These are phyloP conservation scores for Clavispora asparagi DNA, from an alignment of 805 yeast genomes.

Conservation along the genomic window DNA sequence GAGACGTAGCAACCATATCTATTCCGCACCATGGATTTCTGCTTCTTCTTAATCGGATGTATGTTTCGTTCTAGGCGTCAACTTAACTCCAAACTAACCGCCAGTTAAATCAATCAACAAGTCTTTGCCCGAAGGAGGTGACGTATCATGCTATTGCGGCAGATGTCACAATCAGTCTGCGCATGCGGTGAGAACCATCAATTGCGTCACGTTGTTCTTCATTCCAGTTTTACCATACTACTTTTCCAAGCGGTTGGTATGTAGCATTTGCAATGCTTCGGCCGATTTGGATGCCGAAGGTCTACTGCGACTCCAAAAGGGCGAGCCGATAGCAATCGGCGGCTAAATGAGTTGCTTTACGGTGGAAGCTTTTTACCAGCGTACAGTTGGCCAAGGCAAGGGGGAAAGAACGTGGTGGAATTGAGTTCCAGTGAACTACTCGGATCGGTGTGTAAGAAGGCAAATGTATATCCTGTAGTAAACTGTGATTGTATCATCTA, in stretches of 20 bases:
- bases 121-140: conserved; percentile 11
- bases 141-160: conserved; percentile 39
- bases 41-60: conserved; percentile 16
- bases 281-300: conserved; percentile 14
- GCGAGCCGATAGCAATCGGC: conserved; percentile 14
- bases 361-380: too few relatives aligned
- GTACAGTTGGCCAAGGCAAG: too few relatives aligned
- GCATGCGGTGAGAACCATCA: conserved; percentile 45
- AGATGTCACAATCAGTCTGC: conserved; percentile 56
- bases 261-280: conserved; percentile 16
- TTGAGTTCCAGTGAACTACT: too few relatives aligned
- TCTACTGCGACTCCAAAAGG: conserved; percentile 8
- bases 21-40: conserved; percentile 10
- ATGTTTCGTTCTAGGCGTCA: conserved; percentile 4
- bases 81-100: conserved; percentile 2
- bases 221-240: conserved; percentile 13
- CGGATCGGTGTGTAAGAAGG: too few relatives aligned
- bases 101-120: conserved; percentile 13
- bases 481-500: too few relatives aligned
- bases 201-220: conserved; percentile 34
- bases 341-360: conserved; percentile 1
- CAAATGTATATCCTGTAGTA: too few relatives aligned
- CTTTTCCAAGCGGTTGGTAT: conserved; percentile 10
- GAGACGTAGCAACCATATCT: neutral
- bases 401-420: too few relatives aligned